Base-by-base conservation (phyloP, 345 rosid species). In the Eucalyptus lansdowneana region DNA sequence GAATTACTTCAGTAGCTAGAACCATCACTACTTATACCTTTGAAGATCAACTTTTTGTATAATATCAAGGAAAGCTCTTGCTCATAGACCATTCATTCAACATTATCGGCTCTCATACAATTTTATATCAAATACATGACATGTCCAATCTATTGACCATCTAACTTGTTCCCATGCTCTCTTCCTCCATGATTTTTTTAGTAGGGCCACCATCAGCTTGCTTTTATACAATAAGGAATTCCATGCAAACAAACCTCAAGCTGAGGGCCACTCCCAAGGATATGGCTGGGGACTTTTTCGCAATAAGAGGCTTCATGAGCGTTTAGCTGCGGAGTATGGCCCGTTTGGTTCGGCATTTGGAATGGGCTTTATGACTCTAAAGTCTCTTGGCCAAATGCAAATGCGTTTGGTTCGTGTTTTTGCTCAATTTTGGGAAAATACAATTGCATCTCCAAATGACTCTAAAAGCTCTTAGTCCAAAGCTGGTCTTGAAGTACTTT, bases 401-500 rank as follows among this genome's bases (percentile, higher is more conserved):
- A 49, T 15, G 1, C 4, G 50, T 49, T 49, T 49, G 5, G 15
- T 49, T 49, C 15, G 1, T 13, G 15, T 49, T 2, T 49, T 49
- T 49, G 50, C 50, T 49, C 15, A 49, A 49, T 2, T 49, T 49
- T 49, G 5, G 50, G 6, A 5, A 49, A 49, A 49, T 49, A 49
- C 2, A 49, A 49, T 49, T 49, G 6, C 5, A 49, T 49, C 50
- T 49, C 50, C 14, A 49, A 2, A 49, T 1, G 50, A 49, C 14
- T 49, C 2, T 49, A 49, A 49, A 49, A 15, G 50, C 50, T 5
- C 50, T 49, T 49, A 49, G 50, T 12, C 50, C 14, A 49, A 49
- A 49, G 2, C 50, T 49, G 2, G 2, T 49, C 50, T 2, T 2
- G 2, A 49, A 2, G 1, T 49, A 49, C 50, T 49, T 49, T 49